Evolutionary conservation across 306 rosid genomes (phyloP).

Genomic region (Bauhinia variegata): DNA sequence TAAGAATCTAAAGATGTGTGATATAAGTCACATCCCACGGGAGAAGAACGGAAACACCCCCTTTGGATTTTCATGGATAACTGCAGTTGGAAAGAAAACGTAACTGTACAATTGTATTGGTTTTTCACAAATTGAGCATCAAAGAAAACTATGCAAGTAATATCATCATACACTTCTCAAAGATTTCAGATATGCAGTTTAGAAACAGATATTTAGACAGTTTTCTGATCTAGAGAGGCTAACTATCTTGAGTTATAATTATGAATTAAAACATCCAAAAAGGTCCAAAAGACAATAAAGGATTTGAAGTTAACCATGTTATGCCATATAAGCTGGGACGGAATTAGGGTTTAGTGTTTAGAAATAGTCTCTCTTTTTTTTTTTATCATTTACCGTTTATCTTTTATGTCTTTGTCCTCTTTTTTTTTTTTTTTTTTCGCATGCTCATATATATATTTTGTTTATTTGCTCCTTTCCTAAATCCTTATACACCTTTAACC

Average conservation of each 20-base stretch:
- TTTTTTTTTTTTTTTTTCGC: too few relatives aligned
- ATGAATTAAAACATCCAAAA: conserved; percentile 9
- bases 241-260: background rate
- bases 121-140: conserved; percentile 17
- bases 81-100: conserved; percentile 6
- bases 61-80: background rate
- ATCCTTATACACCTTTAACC: too few relatives aligned
- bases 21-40: too few relatives aligned
- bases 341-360: too few relatives aligned
- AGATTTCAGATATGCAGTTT: background rate
- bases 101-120: background rate
- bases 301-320: background rate
- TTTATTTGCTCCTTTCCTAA: too few relatives aligned
- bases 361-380: too few relatives aligned
- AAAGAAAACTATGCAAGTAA: conserved; percentile 2
- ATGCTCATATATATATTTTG: too few relatives aligned
- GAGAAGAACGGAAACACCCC: too few relatives aligned
- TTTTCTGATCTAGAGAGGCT: background rate
- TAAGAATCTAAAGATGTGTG: too few relatives aligned
- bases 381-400: too few relatives aligned
- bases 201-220: background rate
- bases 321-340: too few relatives aligned
- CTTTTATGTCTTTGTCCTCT: too few relatives aligned
- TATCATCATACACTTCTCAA: background rate
- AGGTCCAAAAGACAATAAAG: conserved; percentile 15